These are phyloP conservation scores for Diutina scorzettiae DNA, from an alignment of 1,139 yeast species.

Conservation along the genomic window DNA sequence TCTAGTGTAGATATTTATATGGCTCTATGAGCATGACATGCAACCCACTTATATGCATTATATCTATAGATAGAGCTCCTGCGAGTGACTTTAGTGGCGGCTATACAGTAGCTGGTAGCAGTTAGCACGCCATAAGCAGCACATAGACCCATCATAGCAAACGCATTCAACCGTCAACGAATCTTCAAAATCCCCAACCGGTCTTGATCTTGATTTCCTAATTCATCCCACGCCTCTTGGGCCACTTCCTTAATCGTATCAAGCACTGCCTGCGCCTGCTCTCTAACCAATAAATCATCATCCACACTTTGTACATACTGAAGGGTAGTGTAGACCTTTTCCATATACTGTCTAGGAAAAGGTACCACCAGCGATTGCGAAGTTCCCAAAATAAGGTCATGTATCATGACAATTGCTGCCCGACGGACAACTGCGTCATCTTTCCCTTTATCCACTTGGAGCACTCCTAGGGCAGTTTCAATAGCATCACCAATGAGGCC, in stretches of 20 bases:
- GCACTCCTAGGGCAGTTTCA: conserved; percentile 67
- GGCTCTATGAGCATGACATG: no score
- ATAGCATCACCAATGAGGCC: conserved; percentile 40
- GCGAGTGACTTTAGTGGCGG: no score
- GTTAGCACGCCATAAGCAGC: no score
- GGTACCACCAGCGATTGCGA: conserved; percentile 30
- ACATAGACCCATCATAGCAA: no score
- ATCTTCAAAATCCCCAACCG: neutral
- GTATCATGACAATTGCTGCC: conserved; percentile 58
- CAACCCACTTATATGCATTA: no score
- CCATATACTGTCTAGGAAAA: conserved; percentile 37
- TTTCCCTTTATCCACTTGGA: conserved; percentile 39
- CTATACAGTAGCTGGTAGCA: no score
- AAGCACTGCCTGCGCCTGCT: conserved; percentile 39
- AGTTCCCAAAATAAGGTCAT: conserved; percentile 46
- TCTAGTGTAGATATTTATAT: no score
- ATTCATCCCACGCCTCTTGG: neutral
- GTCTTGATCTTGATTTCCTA: neutral
- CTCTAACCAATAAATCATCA: conserved; percentile 45
- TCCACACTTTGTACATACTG: conserved; percentile 37
- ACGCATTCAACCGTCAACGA: no score
- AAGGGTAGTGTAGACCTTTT: conserved; percentile 27
- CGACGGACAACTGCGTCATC: conserved; percentile 54
- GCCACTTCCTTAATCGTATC: conserved; percentile 28
- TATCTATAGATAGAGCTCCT: no score